Base-by-base conservation (phyloP, 1,139 yeast species). In the Taphrina confusa region DNA sequence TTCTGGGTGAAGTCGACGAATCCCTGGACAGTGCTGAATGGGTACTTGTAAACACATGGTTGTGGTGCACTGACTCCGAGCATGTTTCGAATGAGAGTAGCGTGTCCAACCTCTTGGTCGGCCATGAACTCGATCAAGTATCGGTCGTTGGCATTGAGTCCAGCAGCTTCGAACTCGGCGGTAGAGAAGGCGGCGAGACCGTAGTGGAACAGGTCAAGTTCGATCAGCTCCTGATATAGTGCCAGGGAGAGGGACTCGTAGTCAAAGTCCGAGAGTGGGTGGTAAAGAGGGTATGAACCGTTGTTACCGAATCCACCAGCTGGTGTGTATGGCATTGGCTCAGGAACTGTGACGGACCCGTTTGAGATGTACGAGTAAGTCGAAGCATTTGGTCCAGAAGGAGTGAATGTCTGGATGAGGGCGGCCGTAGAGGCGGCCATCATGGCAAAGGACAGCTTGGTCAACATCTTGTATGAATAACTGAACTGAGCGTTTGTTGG, bases 191-290 rank as follows among this genome's bases (percentile, higher is more conserved):
- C 44, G 16, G 61, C 54, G n/a, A 62, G 63, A n/a, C 60, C 63
- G 34, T 51, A 58, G 44, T 61, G 54, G 60, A 62, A 62, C 33
- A 61, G 63, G 31, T 62, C 62, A 25, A 50, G 57, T 25, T 62
- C 64, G 22, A 61, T 57, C 56, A 45, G 47, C 45, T 62, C 63
- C 39, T 62, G 64, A 52, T 62, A 61, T 30, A 62, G 62, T 11
- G 62, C 63, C 11, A 62, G 57, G 16, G 56, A 28, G 18, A 62
- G 47, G 12, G 63, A 61, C 54, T 62, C 57, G 36, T 50, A 62
- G 60, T 62, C 64, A 45, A 52, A 62, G 52, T 62, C 64, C 20
- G 62, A 54, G 23, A 61, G 46, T 12, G 64, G 64, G 46, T 57
- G 62, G 42, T 62, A 62, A 9, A 51, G 34, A 6, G 64, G 64